Evolutionary conservation across 2,329 filamentous ascomycete genomes (phyloP).

Genomic region (Sclerotinia trifoliorum): DNA sequence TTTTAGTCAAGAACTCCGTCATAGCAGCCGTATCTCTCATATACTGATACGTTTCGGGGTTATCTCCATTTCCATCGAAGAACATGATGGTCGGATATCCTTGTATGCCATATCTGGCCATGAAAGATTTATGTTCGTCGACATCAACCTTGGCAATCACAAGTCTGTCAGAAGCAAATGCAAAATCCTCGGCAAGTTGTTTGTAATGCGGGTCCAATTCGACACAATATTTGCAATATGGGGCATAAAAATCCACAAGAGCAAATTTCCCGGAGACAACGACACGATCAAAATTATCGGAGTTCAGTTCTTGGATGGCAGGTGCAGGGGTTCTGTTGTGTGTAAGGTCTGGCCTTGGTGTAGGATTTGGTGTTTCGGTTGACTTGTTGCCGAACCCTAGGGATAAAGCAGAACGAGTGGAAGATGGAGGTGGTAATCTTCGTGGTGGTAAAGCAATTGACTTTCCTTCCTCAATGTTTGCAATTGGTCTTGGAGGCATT

Average conservation of each 20-base stretch:
- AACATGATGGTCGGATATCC: constrained; percentile 94
- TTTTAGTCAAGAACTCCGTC: constrained; percentile 33
- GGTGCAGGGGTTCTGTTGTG: constrained; percentile 25
- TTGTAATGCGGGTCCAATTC: constrained; percentile 86
- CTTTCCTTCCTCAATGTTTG: constrained; percentile 30
- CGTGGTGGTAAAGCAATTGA: constrained; percentile 26
- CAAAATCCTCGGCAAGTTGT: constrained; percentile 75
- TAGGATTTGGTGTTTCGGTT: constrained; percentile 30
- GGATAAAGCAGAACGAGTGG: constrained; percentile 28
- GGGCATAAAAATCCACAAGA: constrained; percentile 96
- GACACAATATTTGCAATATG: constrained; percentile 98
- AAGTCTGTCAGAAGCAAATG: constrained; percentile 66
- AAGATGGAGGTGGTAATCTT: constrained; percentile 32
- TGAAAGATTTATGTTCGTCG: constrained; percentile 74
- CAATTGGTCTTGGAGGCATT: constrained; percentile 47
- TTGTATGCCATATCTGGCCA: constrained; percentile 60
- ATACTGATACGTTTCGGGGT: constrained; percentile 30
- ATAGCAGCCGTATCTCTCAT: constrained; percentile 29
- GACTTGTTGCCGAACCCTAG: constrained; percentile 35
- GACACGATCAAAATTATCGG: constrained; percentile 83
- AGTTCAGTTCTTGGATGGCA: constrained; percentile 76
- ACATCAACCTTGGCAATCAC: constrained; percentile 92
- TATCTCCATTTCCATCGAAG: constrained; percentile 53
- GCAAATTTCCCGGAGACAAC: constrained; percentile 90
- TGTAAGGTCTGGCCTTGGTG: constrained; percentile 26